phyloP scores from a whole-genome alignment of 768 basidiomycete genomes.

The Strobilomyces echinocephalus region DNA sequence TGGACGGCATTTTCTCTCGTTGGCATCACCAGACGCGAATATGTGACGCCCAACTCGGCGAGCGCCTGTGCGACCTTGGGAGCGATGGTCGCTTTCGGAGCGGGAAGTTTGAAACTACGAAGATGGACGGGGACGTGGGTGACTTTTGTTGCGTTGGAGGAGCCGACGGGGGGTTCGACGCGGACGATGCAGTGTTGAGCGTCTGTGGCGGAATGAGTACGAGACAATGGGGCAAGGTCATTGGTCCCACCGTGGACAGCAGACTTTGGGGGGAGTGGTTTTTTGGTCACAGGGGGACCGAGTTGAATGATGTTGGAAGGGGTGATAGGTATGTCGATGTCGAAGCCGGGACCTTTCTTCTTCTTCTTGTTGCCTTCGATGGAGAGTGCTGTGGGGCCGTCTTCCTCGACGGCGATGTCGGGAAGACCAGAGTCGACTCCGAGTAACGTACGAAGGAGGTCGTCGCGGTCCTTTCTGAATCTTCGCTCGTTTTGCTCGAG shows the following conservation, averaged over 20 bases:
- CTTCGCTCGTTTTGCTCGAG: constrained; percentile 87
- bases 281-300: constrained; percentile 35
- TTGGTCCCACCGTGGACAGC: constrained; percentile 50
- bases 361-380: constrained; percentile 53
- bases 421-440: constrained; percentile 86
- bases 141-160: constrained; percentile 51
- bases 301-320: constrained; percentile 36
- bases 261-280: constrained; percentile 46
- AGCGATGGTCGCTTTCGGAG: constrained; percentile 67
- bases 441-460: constrained; percentile 74
- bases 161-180: constrained; percentile 48
- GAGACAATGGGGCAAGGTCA: background rate
- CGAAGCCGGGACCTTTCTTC: constrained; percentile 34
- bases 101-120: constrained; percentile 81
- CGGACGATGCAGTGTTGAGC: constrained; percentile 70
- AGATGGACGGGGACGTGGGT: constrained; percentile 77
- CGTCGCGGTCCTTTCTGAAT: constrained; percentile 86
- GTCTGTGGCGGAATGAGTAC: constrained; percentile 41
- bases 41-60: constrained; percentile 67
- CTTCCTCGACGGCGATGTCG: constrained; percentile 61
- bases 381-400: constrained; percentile 45
- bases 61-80: constrained; percentile 76
- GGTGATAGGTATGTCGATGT: constrained; percentile 32
- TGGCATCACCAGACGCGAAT: constrained; percentile 87
- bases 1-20: constrained; percentile 74